These are phyloP conservation scores for Xylaria nigripes DNA, from an alignment of 495 filamentous ascomycete genomes.

Conservation along the genomic window DNA sequence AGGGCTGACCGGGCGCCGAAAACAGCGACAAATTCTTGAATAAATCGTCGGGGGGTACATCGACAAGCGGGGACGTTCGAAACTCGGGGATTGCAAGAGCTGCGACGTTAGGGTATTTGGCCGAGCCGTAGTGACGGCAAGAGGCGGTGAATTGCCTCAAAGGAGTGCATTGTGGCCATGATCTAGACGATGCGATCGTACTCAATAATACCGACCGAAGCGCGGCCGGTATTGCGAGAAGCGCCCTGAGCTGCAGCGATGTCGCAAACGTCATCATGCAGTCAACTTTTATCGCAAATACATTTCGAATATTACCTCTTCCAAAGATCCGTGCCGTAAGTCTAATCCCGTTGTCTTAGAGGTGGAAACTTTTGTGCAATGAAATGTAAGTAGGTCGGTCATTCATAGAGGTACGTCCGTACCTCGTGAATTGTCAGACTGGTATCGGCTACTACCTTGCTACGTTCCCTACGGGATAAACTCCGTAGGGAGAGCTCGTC, in stretches of 20 bases:
- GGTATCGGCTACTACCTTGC: conserved; percentile 7
- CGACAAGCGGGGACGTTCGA: conserved; percentile 1
- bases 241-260: conserved; percentile 9
- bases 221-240: conserved; percentile 20
- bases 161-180: conserved; percentile 6
- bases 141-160: not conserved
- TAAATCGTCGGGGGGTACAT: conserved; percentile 15
- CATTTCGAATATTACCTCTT: not conserved
- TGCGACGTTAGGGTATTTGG: conserved; percentile 14
- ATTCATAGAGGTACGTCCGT: too few relatives aligned
- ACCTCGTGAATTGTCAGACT: too few relatives aligned
- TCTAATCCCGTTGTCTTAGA: too few relatives aligned
- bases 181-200: conserved; percentile 6
- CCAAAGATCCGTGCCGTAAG: not conserved
- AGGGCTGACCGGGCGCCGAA: conserved; percentile 8
- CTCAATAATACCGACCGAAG: conserved; percentile 15
- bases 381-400: too few relatives aligned
- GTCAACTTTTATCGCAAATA: not conserved
- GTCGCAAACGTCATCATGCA: not conserved
- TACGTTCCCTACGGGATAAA: too few relatives aligned
- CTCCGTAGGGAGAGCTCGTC: too few relatives aligned
- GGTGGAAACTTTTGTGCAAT: too few relatives aligned
- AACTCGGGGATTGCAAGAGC: conserved; percentile 19
- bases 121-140: not conserved
- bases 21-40: conserved; percentile 12